phyloP scores from a whole-genome alignment of 2,329 filamentous ascomycete species.

The Alternaria tenuissima region DNA sequence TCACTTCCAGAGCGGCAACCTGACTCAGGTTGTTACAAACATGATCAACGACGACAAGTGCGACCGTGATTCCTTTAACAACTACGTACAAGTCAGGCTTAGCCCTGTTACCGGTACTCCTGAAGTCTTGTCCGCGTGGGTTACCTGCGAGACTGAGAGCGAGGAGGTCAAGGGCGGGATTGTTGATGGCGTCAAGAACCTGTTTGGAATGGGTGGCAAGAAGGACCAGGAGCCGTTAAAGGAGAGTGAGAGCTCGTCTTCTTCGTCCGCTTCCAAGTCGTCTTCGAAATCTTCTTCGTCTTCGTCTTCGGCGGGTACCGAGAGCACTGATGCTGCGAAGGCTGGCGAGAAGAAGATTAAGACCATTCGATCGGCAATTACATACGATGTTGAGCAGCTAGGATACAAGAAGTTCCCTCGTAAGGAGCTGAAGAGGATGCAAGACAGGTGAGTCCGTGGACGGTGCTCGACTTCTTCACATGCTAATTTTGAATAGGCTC shows the following conservation, averaged over 20 bases:
- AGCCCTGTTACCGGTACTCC: constrained; percentile 79
- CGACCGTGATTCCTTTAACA: constrained; percentile 76
- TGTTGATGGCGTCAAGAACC: constrained; percentile 93
- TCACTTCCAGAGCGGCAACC: constrained; percentile 78
- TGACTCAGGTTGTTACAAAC: constrained; percentile 81
- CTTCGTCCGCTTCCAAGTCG: constrained; percentile 55
- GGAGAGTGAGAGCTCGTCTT: constrained; percentile 56
- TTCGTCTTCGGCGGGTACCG: constrained; percentile 54
- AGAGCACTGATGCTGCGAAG: constrained; percentile 60
- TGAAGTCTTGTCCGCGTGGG: constrained; percentile 75
- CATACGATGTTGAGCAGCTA: constrained; percentile 55
- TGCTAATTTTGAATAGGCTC: constrained; percentile 62
- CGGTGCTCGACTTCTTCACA: not conserved
- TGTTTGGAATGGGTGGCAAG: constrained; percentile 92
- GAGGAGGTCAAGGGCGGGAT: constrained; percentile 77
- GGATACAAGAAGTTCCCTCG: constrained; percentile 66
- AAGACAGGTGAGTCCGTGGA: constrained; percentile 59
- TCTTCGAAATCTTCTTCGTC: constrained; percentile 55
- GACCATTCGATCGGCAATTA: constrained; percentile 61
- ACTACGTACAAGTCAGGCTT: constrained; percentile 80
- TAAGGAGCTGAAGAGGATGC: constrained; percentile 67
- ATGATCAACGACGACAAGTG: constrained; percentile 83
- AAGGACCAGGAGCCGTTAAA: constrained; percentile 79
- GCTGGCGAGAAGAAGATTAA: constrained; percentile 59
- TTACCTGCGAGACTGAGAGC: constrained; percentile 84